Percentiles rank a stretch among this genome's conserved stretches.
These are phyloP conservation scores for Gonapodya sp. DNA, from an alignment of 192 early-diverging fungal species.

Conservation along the genomic window DNA sequence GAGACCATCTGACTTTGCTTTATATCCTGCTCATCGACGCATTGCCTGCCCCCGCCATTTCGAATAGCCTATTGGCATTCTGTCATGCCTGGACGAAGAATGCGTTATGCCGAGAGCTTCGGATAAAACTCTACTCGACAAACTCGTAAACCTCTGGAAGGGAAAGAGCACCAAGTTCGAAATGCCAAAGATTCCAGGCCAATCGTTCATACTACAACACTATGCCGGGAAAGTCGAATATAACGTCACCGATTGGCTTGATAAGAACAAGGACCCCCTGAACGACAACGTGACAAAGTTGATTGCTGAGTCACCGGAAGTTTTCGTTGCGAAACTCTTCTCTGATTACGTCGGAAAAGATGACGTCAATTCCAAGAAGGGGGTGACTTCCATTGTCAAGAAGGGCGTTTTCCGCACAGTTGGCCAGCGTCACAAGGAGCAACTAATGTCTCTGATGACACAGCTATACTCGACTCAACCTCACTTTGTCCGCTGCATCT, in stretches of 20 bases:
- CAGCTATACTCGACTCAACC: constrained; percentile 83
- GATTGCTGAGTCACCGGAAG: constrained; percentile 70
- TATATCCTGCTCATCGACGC: neutral
- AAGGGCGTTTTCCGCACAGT: constrained; percentile 90
- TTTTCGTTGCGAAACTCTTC: constrained; percentile 72
- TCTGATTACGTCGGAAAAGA: constrained; percentile 61
- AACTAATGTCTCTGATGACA: constrained; percentile 79
- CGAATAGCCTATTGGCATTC: constrained; percentile 75
- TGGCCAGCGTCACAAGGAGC: constrained; percentile 89
- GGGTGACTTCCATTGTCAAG: constrained; percentile 41
- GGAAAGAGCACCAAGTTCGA: constrained; percentile 82
- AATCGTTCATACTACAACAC: constrained; percentile 81
- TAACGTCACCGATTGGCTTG: constrained; percentile 78
- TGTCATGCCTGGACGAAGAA: constrained; percentile 95
- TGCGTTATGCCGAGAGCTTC: constrained; percentile 95
- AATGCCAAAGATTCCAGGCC: constrained; percentile 66
- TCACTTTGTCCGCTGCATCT: constrained; percentile 97
- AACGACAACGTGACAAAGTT: constrained; percentile 88
- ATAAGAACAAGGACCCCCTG: constrained; percentile 98
- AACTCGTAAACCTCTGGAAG: constrained; percentile 83
- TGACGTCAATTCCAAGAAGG: constrained; percentile 26
- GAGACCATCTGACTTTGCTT: neutral
- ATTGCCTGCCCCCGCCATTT: neutral
- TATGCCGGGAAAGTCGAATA: constrained; percentile 97
- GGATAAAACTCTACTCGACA: constrained; percentile 89